Conservation (phyloP, 495 filamentous ascomycete genomes). For the Hypomontagnella submonticulosa region DNA sequence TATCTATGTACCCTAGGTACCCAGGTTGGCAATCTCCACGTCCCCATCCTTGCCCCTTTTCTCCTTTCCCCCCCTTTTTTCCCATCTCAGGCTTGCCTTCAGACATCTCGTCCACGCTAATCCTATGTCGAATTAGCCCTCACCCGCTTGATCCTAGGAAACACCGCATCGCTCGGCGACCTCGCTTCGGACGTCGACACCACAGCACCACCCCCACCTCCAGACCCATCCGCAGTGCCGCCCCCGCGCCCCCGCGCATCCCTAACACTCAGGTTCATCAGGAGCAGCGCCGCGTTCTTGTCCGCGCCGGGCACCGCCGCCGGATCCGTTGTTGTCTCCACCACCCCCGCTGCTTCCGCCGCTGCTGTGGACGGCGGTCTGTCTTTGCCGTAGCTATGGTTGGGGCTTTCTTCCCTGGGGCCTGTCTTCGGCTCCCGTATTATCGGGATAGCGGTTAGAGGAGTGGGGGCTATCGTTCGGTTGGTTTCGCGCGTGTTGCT, state of each 20-base stretch:
- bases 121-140: conserved; percentile 53
- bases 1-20: conserved; percentile 11
- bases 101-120: too few species aligned
- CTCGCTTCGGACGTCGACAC: conserved; percentile 22
- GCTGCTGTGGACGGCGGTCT: not conserved
- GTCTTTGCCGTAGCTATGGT: conserved; percentile 20
- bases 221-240: conserved; percentile 9
- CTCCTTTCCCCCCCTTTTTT: not conserved
- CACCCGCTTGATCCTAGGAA: conserved; percentile 49
- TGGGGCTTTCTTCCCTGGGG: not conserved
- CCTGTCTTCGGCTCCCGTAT: not conserved
- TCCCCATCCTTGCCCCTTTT: not conserved
- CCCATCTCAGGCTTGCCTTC: too few species aligned
- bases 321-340: not conserved
- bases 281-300: conserved; percentile 66
- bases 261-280: conserved; percentile 66
- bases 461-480: not conserved
- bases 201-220: conserved; percentile 12
- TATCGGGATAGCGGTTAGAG: too few species aligned
- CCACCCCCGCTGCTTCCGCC: not conserved
- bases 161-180: conserved; percentile 20
- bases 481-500: too few species aligned
- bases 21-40: not conserved
- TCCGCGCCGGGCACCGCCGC: conserved; percentile 47
- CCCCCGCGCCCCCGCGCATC: conserved; percentile 43